A percentile compares a stretch with the other conserved stretches of the same genome.
These are phyloP conservation scores for Arthrobotrys conoides DNA, from an alignment of 2,329 filamentous ascomycete genomes.

Conservation along the genomic window DNA sequence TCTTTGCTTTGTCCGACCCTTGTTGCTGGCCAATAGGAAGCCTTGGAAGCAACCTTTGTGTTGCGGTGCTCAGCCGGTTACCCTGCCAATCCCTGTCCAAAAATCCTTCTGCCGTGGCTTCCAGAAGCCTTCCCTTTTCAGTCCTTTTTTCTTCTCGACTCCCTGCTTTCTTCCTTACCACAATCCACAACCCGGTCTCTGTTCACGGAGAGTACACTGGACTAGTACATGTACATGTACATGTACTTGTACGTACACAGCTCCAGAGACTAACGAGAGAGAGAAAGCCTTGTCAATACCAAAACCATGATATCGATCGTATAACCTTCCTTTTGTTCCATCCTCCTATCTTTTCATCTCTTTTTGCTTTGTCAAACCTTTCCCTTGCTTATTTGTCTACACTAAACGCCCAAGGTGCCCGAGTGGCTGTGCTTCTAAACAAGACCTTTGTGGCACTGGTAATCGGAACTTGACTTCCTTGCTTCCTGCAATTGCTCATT, in stretches of 20 bases:
- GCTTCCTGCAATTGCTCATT: background rate
- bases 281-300: slow-evolving; percentile 32
- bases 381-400: slow-evolving; percentile 2
- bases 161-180: background rate
- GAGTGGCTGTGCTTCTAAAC: background rate
- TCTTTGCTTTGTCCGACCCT: slow-evolving; percentile 21
- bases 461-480: slow-evolving; percentile 34
- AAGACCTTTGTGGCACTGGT: slow-evolving; percentile 26
- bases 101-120: slow-evolving; percentile 50
- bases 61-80: slow-evolving; percentile 16
- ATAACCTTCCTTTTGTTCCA: slow-evolving; percentile 49
- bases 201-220: too few species aligned
- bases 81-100: slow-evolving; percentile 24
- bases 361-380: background rate
- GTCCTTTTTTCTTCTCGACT: background rate
- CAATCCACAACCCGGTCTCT: too few species aligned
- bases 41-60: slow-evolving; percentile 17
- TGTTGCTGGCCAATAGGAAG: slow-evolving; percentile 35
- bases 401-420: background rate
- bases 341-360: background rate
- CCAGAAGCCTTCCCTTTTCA: slow-evolving; percentile 56
- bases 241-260: background rate
- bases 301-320: slow-evolving; percentile 45
- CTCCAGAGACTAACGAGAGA: slow-evolving; percentile 14
- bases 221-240: slow-evolving; percentile 16